Conservation (phyloP, 768 basidiomycete genomes). For the Coprinellus micaceus region DNA sequence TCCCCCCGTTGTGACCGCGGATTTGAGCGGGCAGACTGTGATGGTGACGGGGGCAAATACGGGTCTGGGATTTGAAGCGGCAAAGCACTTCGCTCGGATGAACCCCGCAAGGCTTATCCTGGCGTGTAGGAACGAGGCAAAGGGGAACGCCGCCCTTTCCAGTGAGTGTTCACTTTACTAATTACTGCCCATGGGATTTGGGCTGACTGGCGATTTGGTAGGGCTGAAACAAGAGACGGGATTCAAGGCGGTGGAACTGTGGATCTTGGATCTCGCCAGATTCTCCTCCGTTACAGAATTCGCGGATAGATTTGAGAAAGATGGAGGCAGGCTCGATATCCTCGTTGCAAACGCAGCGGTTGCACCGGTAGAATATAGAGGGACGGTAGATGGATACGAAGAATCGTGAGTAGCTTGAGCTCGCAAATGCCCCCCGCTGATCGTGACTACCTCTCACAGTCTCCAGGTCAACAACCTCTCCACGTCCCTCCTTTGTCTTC, state of each 20-base stretch:
- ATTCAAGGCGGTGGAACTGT: constrained; percentile 32
- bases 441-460: constrained; percentile 19
- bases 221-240: constrained; percentile 30
- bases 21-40: constrained; percentile 44
- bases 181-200: neutral
- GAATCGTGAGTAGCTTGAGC: constrained; percentile 33
- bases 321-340: constrained; percentile 36
- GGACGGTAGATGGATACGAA: constrained; percentile 42
- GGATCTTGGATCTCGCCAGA: constrained; percentile 37
- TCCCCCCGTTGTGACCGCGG: constrained; percentile 28
- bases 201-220: constrained; percentile 6
- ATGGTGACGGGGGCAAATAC: constrained; percentile 49
- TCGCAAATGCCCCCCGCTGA: no score
- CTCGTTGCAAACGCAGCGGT: constrained; percentile 41
- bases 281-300: constrained; percentile 41
- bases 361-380: constrained; percentile 8
- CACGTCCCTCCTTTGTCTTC: constrained; percentile 32
- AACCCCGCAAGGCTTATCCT: constrained; percentile 37
- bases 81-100: constrained; percentile 44
- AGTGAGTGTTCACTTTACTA: constrained; percentile 22
- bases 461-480: constrained; percentile 44
- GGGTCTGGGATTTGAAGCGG: constrained; percentile 46
- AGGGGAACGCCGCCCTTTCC: constrained; percentile 31
- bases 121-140: constrained; percentile 33
- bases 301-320: constrained; percentile 29